phyloP scores from a whole-genome alignment of 116 monocot genomes.

The Zostera marina region DNA sequence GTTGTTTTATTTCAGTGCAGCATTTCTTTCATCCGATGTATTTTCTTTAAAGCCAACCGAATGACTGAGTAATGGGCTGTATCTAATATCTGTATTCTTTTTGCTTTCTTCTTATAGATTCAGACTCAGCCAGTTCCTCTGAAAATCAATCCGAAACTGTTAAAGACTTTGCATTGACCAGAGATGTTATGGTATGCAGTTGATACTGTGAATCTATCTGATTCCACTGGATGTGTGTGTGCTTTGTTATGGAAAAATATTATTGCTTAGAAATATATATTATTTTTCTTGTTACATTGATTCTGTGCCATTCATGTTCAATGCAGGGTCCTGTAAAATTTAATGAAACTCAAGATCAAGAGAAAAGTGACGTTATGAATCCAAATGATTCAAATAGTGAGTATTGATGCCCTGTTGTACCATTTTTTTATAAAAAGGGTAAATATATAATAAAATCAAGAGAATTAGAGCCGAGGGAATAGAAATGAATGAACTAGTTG shows the following conservation, averaged over 20 bases:
- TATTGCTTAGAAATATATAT: background rate
- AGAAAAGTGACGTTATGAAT: slow-evolving; percentile 40
- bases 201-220: too few relatives aligned
- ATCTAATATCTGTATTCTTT: background rate
- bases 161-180: slow-evolving; percentile 5
- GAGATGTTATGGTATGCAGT: slow-evolving; percentile 21
- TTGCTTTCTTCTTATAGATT: slow-evolving; percentile 16
- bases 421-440: too few relatives aligned
- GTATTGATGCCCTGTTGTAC: slow-evolving; percentile 1
- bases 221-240: background rate
- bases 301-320: background rate
- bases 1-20: too few relatives aligned
- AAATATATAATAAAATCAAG: too few relatives aligned
- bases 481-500: too few relatives aligned
- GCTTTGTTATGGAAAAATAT: background rate
- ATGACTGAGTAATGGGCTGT: too few relatives aligned
- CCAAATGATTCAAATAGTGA: slow-evolving; percentile 30
- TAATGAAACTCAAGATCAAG: slow-evolving; percentile 19
- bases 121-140: slow-evolving; percentile 43
- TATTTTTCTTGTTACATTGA: background rate
- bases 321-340: slow-evolving; percentile 17
- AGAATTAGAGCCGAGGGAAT: too few relatives aligned
- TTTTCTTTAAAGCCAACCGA: too few relatives aligned
- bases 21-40: too few relatives aligned
- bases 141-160: slow-evolving; percentile 32